phyloP scores from a whole-genome alignment of 352 stramenopile species.

The Globisporangium takayamanum region DNA sequence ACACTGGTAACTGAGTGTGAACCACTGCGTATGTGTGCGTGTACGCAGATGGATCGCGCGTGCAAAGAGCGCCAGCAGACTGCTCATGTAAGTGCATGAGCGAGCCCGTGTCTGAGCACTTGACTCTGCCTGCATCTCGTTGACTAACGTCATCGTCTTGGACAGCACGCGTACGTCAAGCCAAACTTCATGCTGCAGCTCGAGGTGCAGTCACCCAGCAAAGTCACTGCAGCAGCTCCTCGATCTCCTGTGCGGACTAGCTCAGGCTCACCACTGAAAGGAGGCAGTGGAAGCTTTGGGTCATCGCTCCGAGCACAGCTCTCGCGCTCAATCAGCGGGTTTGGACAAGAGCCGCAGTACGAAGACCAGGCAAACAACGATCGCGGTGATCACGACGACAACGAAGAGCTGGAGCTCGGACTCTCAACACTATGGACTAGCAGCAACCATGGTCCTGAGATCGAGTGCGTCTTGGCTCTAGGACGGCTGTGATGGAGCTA shows the following conservation, averaged over 20 bases:
- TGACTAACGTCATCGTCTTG: too few relatives aligned
- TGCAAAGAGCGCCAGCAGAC: conserved; percentile 17
- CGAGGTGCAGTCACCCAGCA: conserved; percentile 3
- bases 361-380: background rate
- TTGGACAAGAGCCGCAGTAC: background rate
- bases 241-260: background rate
- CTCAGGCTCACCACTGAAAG: background rate
- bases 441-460: conserved; percentile 1
- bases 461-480: background rate
- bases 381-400: background rate
- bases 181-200: conserved; percentile 28
- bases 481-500: background rate
- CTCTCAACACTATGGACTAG: background rate
- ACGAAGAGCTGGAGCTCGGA: conserved; percentile 10
- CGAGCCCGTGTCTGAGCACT: too few relatives aligned
- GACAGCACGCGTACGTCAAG: conserved; percentile 23
- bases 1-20: conserved; percentile 4
- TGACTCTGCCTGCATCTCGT: too few relatives aligned
- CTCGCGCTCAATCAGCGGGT: background rate
- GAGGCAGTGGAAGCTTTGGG: background rate
- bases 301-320: background rate
- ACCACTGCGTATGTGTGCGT: background rate
- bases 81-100: conserved; percentile 10
- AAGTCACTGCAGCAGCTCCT: background rate
- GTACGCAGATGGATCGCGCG: conserved; percentile 9